phyloP scores from a whole-genome alignment of 306 rosid species.

The Trifolium dubium region DNA sequence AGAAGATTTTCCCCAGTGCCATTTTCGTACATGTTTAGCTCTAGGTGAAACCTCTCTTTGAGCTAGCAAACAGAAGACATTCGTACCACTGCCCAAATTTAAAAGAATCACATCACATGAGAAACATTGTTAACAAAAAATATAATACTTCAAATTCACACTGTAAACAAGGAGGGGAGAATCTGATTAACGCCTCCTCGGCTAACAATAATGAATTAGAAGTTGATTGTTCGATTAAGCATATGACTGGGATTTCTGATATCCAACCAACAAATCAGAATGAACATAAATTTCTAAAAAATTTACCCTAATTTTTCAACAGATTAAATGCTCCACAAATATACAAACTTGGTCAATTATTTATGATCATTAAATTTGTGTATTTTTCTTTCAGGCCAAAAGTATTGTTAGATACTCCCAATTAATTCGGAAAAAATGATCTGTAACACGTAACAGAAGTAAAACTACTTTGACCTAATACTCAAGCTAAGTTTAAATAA shows the following conservation, averaged over 20 bases:
- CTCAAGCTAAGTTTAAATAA: not conserved
- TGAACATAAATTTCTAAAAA: not conserved
- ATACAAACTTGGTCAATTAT: not conserved
- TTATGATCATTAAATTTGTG: not conserved
- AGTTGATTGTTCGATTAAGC: not conserved
- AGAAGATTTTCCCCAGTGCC: conserved; percentile 53
- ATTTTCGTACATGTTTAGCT: conserved; percentile 45
- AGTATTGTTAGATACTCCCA: not conserved
- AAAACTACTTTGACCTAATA: conserved; percentile 23
- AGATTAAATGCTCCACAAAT: conserved; percentile 8
- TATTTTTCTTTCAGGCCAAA: not conserved
- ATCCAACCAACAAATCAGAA: not conserved
- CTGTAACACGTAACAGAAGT: not conserved
- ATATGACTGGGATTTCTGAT: not conserved
- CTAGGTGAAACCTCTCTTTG: conserved; percentile 56
- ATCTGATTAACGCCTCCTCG: not conserved
- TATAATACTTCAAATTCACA: not conserved
- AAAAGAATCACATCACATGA: conserved; percentile 25
- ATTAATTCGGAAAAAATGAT: not conserved
- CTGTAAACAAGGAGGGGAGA: not conserved
- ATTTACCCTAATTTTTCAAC: not conserved
- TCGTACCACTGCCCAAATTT: conserved; percentile 45
- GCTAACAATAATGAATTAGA: conserved; percentile 1
- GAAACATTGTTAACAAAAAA: not conserved
- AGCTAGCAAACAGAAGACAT: conserved; percentile 49